Evolutionary conservation across 2,329 filamentous ascomycete species (phyloP).

Genomic region (Ophiognomonia clavigignenti-juglandacearum): DNA sequence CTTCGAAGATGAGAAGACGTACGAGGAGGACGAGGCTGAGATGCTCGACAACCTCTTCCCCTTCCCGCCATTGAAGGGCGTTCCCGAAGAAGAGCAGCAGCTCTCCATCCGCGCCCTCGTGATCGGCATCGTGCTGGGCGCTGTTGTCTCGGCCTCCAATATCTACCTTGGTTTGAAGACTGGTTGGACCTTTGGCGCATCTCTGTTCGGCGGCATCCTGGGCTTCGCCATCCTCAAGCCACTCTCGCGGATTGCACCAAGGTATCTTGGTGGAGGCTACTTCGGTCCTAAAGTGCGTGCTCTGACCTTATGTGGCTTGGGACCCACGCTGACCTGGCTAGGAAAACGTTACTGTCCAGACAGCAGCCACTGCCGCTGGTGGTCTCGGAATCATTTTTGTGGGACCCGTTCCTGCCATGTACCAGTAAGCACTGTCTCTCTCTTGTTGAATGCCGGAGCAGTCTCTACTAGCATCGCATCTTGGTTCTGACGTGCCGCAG

Average conservation of each 20-base stretch:
- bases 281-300: too few relatives aligned
- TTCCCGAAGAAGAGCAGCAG: neutral
- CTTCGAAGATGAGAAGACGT: too few relatives aligned
- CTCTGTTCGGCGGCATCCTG: slow-evolving; percentile 46
- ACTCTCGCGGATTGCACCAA: too few relatives aligned
- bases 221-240: slow-evolving; percentile 52
- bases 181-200: slow-evolving; percentile 39
- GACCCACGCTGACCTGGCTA: too few relatives aligned
- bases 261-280: slow-evolving; percentile 46
- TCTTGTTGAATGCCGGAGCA: too few relatives aligned
- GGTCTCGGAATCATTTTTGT: slow-evolving; percentile 51
- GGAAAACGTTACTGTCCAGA: slow-evolving; percentile 54
- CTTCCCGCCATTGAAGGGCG: neutral
- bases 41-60: too few relatives aligned
- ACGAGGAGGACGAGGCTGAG: too few relatives aligned
- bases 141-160: neutral
- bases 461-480: too few relatives aligned
- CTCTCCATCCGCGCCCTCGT: neutral
- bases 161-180: slow-evolving; percentile 35
- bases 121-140: neutral
- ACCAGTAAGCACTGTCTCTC: too few relatives aligned
- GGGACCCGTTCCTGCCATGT: slow-evolving; percentile 50
- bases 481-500: too few relatives aligned
- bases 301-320: too few relatives aligned
- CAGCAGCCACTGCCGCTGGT: slow-evolving; percentile 49